Evolutionary conservation across 148 eudicot genomes (phyloP).

Genomic region (Rheum nobile): DNA sequence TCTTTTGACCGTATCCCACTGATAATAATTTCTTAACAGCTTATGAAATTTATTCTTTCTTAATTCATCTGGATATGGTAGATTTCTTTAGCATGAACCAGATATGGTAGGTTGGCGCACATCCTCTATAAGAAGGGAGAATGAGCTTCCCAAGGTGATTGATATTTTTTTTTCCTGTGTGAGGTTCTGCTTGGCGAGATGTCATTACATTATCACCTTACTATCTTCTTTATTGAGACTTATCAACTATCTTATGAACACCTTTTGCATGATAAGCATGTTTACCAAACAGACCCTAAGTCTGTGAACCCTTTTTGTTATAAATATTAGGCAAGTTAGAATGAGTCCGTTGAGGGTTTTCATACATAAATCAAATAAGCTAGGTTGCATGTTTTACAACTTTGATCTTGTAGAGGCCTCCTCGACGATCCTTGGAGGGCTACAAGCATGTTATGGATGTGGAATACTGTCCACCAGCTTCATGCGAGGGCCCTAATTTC

Average conservation of each 20-base stretch:
- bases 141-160: conserved; percentile 72
- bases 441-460: conserved; percentile 93
- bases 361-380: neutral
- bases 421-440: conserved; percentile 72
- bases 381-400: neutral
- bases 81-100: conserved; percentile 33
- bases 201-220: neutral
- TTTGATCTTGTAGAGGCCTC: conserved; percentile 43
- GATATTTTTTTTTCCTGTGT: neutral
- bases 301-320: neutral
- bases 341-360: neutral
- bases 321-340: neutral
- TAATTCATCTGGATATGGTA: conserved; percentile 2
- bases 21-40: neutral
- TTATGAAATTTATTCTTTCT: neutral
- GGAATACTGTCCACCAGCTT: conserved; percentile 64
- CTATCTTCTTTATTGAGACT: neutral
- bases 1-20: conserved; percentile 91
- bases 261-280: neutral
- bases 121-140: conserved; percentile 87
- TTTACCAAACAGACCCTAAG: neutral
- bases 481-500: conserved; percentile 64
- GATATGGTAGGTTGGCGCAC: conserved; percentile 99
- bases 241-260: neutral
- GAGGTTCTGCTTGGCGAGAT: neutral